Conservation (phyloP, 768 basidiomycete genomes). For the Suillus sp. region DNA sequence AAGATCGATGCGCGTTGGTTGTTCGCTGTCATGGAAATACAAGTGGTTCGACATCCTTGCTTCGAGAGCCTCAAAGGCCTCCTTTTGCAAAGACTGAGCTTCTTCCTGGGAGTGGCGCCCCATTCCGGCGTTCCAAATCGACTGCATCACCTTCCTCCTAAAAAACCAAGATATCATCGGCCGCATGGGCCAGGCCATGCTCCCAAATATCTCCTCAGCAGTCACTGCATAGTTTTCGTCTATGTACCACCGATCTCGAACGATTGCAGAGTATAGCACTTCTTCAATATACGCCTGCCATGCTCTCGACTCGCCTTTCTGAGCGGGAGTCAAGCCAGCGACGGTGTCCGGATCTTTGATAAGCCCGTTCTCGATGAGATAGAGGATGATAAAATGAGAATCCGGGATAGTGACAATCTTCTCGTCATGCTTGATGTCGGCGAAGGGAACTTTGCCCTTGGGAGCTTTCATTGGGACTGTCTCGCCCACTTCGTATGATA, state of each 20-base stretch:
- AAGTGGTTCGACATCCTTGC: conserved; percentile 26
- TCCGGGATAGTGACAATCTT: conserved; percentile 28
- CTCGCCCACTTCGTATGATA: conserved; percentile 31
- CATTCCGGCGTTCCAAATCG: conserved; percentile 27
- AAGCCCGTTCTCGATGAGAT: conserved; percentile 30
- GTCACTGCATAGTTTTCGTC: conserved; percentile 28
- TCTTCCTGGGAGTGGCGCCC: conserved; percentile 38
- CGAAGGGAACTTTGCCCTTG: conserved; percentile 37
- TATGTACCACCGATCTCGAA: conserved; percentile 34
- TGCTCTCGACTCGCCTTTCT: conserved; percentile 37
- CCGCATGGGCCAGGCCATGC: conserved; percentile 23
- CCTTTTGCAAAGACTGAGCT: conserved; percentile 31
- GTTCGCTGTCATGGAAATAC: conserved; percentile 30
- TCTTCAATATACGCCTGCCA: conserved; percentile 37
- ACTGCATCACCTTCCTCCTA: conserved; percentile 20
- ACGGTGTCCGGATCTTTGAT: conserved; percentile 30
- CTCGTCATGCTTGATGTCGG: conserved; percentile 29
- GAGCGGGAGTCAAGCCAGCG: conserved; percentile 27
- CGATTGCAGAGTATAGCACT: conserved; percentile 29
- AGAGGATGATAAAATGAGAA: conserved; percentile 37
- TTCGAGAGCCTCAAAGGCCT: conserved; percentile 34
- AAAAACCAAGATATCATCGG: conserved; percentile 27
- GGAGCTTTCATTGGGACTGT: conserved; percentile 30
- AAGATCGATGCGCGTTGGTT: conserved; percentile 33
- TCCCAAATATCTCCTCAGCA: conserved; percentile 19